These are phyloP conservation scores for Pestalotiopsis sp. DNA, from an alignment of 2,329 filamentous ascomycete genomes.

Conservation along the genomic window DNA sequence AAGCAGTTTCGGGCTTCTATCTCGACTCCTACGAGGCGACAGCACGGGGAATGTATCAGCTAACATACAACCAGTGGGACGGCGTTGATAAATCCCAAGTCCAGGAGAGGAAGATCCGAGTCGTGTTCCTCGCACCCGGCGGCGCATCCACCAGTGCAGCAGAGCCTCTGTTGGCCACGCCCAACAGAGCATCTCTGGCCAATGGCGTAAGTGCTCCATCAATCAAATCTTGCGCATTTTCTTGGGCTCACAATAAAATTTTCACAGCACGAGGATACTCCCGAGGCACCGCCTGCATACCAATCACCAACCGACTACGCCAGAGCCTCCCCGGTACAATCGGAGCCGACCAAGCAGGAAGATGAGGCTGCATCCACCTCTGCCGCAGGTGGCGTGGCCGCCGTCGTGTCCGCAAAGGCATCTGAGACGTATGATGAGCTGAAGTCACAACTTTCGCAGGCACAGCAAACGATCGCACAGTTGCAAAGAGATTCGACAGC, in stretches of 20 bases:
- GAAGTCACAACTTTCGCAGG: conserved; percentile 73
- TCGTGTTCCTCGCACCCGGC: conserved; percentile 76
- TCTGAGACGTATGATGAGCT: conserved; percentile 60
- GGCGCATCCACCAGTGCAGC: conserved; percentile 36
- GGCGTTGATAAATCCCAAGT: conserved; percentile 77
- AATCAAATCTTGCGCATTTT: background rate
- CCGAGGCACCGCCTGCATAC: conserved; percentile 47
- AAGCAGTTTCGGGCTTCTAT: conserved; percentile 36
- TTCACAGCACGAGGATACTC: conserved; percentile 41
- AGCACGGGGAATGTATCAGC: conserved; percentile 19
- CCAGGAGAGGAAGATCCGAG: conserved; percentile 94
- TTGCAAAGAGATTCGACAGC: conserved; percentile 70
- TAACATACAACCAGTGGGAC: conserved; percentile 65
- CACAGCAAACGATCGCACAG: conserved; percentile 72
- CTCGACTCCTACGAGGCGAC: background rate
- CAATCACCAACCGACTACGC: conserved; percentile 45
- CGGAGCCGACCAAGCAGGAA: conserved; percentile 30
- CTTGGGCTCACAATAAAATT: conserved; percentile 11
- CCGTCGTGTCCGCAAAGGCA: conserved; percentile 48
- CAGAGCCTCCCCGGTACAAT: conserved; percentile 30
- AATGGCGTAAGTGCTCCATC: conserved; percentile 43
- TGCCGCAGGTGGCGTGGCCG: conserved; percentile 39
- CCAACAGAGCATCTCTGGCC: conserved; percentile 40
- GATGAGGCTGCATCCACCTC: conserved; percentile 27
- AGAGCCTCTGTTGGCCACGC: conserved; percentile 35